These are phyloP conservation scores for Arabidopsis lyrata DNA, from an alignment of 441 rosid genomes.

Conservation along the genomic window DNA sequence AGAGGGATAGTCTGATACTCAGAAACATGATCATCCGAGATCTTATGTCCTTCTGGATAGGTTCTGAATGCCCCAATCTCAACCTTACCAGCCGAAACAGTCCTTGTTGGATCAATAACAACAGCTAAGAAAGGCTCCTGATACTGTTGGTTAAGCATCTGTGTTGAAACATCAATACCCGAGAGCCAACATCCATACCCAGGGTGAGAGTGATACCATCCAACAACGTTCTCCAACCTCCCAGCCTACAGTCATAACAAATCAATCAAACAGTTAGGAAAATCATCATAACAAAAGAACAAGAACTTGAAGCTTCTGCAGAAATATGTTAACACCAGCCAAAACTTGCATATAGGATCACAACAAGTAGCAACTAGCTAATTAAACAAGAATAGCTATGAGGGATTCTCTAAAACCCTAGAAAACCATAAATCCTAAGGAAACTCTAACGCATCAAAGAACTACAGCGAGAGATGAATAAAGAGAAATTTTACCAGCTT, in stretches of 20 bases:
- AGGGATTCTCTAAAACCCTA: conserved; percentile 27
- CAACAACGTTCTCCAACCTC: conserved; percentile 93
- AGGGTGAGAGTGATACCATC: conserved; percentile 99
- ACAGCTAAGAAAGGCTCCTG: conserved; percentile 99
- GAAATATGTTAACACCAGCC: background rate
- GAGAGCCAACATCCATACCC: conserved; percentile 99
- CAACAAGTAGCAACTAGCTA: conserved; percentile 5
- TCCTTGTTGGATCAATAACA: conserved; percentile 97
- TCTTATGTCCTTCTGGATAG: conserved; percentile 94
- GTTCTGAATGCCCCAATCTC: conserved; percentile 99
- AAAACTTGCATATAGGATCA: conserved; percentile 3
- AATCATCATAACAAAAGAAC: background rate
- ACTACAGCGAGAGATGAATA: background rate
- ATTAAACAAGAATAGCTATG: background rate
- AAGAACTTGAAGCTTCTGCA: background rate
- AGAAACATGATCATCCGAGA: conserved; percentile 88
- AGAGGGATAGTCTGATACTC: conserved; percentile 98
- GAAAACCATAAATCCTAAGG: background rate
- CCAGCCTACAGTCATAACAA: conserved; percentile 64
- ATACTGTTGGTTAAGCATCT: conserved; percentile 94
- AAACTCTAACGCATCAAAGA: background rate
- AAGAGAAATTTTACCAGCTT: conserved; percentile 66
- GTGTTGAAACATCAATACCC: conserved; percentile 96
- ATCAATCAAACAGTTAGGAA: background rate
- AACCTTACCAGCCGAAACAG: conserved; percentile 99